phyloP scores from a whole-genome alignment of 2,329 filamentous ascomycete species.

The Fusarium cyanostomum region DNA sequence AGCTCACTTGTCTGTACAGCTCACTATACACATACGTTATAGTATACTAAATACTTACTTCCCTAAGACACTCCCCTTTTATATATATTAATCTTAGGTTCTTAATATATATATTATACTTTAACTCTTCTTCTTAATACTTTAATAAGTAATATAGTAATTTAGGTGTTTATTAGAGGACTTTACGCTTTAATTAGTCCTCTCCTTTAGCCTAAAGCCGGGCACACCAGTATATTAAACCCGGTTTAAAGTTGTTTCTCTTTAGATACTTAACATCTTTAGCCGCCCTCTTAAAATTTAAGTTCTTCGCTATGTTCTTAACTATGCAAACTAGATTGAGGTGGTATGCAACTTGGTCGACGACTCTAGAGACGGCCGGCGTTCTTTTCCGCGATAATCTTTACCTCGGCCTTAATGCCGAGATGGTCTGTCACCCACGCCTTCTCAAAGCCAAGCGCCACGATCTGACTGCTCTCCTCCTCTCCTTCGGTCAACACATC shows the following conservation, averaged over 20 bases:
- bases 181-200: background rate
- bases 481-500: constrained; percentile 50
- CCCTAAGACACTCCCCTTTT: too few relatives aligned
- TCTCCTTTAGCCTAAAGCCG: constrained; percentile 20
- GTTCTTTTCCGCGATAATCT: constrained; percentile 3
- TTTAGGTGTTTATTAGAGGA: background rate
- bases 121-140: background rate
- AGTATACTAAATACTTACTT: too few relatives aligned
- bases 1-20: too few relatives aligned
- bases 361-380: constrained; percentile 8
- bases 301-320: too few relatives aligned
- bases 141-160: background rate
- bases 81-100: background rate
- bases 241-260: too few relatives aligned
- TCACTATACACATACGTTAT: too few relatives aligned
- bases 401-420: constrained; percentile 37
- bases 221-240: too few relatives aligned
- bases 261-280: too few relatives aligned
- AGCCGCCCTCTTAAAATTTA: too few relatives aligned
- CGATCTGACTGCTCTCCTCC: constrained; percentile 43
- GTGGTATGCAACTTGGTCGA: too few relatives aligned
- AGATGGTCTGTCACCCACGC: constrained; percentile 63
- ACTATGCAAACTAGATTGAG: too few relatives aligned
- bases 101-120: background rate
- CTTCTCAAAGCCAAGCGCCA: constrained; percentile 47